Percentiles rank a stretch among this genome's conserved stretches.
These are phyloP conservation scores for Diaporthe citrichinensis DNA, from an alignment of 2,329 filamentous ascomycete species.

Conservation along the genomic window DNA sequence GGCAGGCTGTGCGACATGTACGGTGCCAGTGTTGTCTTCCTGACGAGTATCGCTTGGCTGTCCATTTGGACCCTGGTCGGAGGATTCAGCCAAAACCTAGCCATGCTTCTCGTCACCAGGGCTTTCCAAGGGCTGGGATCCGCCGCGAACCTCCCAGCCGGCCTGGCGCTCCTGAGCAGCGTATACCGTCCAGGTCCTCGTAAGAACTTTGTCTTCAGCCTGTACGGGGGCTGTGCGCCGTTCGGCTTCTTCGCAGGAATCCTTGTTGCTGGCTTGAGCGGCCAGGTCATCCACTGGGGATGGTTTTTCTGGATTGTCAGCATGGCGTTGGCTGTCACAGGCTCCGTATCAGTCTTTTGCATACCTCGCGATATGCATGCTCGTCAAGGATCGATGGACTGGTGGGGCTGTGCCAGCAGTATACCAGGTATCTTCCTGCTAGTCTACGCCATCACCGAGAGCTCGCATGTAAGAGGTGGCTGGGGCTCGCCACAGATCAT, in stretches of 20 bases:
- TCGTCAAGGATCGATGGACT: conserved; percentile 71
- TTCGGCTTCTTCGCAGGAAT: conserved; percentile 67
- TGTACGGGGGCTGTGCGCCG: conserved; percentile 63
- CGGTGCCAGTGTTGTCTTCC: conserved; percentile 61
- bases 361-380: conserved; percentile 42
- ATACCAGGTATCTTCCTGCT: conserved; percentile 72
- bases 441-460: conserved; percentile 78
- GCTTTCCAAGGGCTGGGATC: conserved; percentile 73
- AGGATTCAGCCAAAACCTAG: conserved; percentile 67
- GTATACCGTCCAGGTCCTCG: conserved; percentile 72
- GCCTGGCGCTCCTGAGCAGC: conserved; percentile 71
- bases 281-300: conserved; percentile 67
- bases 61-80: conserved; percentile 68
- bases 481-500: conserved; percentile 78
- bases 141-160: conserved; percentile 70
- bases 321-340: conserved; percentile 61
- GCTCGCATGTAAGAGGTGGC: conserved; percentile 70
- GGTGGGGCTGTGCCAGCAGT: conserved; percentile 68
- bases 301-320: conserved; percentile 75
- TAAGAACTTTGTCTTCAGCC: conserved; percentile 69
- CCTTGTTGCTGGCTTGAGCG: conserved; percentile 69
- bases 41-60: conserved; percentile 64
- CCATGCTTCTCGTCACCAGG: conserved; percentile 73
- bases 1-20: conserved; percentile 64
- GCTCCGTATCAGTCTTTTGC: conserved; percentile 22